Percentiles rank a stretch among this genome's conserved stretches.
These are phyloP conservation scores for Rhytidhysteron rufulum DNA, from an alignment of 2,329 filamentous ascomycete species.

Conservation along the genomic window DNA sequence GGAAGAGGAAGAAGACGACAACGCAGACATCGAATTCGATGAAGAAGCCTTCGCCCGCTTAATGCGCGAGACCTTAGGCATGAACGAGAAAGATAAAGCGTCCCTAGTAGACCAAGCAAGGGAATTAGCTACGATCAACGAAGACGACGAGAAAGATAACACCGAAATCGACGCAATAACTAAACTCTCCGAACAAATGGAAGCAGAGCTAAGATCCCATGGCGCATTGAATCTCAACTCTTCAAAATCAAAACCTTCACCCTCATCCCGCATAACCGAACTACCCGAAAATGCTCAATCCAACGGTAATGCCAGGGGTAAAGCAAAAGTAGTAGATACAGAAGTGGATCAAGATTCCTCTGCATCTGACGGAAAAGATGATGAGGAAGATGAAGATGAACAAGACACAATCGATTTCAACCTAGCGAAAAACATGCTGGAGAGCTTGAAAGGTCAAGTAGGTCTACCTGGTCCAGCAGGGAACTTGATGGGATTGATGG, in stretches of 20 bases:
- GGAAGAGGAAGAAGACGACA: slow-evolving; percentile 40
- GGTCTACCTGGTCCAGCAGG: slow-evolving; percentile 82
- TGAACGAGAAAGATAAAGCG: slow-evolving; percentile 41
- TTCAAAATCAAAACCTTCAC: too few species aligned
- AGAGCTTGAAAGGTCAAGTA: slow-evolving; percentile 87
- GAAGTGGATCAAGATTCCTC: too few species aligned
- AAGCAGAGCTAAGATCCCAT: slow-evolving; percentile 65
- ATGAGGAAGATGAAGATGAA: slow-evolving; percentile 48
- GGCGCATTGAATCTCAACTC: slow-evolving; percentile 56
- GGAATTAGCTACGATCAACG: slow-evolving; percentile 36
- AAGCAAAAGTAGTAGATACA: slow-evolving; percentile 13
- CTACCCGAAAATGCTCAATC: slow-evolving; percentile 9
- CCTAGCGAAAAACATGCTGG: slow-evolving; percentile 82
- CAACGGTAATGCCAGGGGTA: slow-evolving; percentile 25
- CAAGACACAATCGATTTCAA: slow-evolving; percentile 77
- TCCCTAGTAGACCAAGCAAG: slow-evolving; percentile 31
- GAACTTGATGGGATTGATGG: slow-evolving; percentile 84
- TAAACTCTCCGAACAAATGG: slow-evolving; percentile 65
- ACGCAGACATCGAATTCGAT: slow-evolving; percentile 69
- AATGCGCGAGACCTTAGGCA: slow-evolving; percentile 90
- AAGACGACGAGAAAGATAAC: slow-evolving; percentile 39
- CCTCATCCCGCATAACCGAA: too few species aligned
- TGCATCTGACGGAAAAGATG: slow-evolving; percentile 14
- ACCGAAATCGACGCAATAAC: slow-evolving; percentile 60
- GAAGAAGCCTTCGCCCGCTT: slow-evolving; percentile 80